A percentile compares a stretch with the other conserved stretches of the same genome.
Evolutionary conservation across 371 early-diverging fungal species (phyloP).

Genomic region (Saksenaea oblongispora): DNA sequence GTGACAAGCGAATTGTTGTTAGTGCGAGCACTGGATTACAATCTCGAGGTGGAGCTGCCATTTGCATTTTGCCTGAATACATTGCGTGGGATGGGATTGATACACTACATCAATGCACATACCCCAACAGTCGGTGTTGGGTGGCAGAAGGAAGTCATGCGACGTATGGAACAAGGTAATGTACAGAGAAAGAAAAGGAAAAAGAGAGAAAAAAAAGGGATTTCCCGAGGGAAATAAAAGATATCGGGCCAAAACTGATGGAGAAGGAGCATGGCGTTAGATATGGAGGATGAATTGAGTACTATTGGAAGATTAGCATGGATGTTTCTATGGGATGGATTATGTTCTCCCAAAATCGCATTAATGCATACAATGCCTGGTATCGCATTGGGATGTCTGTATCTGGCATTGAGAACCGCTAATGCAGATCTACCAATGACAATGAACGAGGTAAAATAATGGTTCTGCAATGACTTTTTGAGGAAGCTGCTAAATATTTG

Average conservation of each 20-base stretch:
- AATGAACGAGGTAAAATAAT: conserved; percentile 33
- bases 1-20: conserved; percentile 47
- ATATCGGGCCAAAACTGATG: neutral
- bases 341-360: conserved; percentile 44
- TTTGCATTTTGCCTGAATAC: conserved; percentile 51
- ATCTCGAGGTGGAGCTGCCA: conserved; percentile 48
- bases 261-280: conserved; percentile 15
- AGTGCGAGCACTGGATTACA: conserved; percentile 46
- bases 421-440: conserved; percentile 42
- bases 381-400: conserved; percentile 48
- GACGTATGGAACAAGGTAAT: conserved; percentile 38
- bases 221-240: conserved; percentile 4
- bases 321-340: conserved; percentile 49
- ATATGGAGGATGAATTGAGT: conserved; percentile 44
- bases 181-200: neutral
- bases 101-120: conserved; percentile 26
- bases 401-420: conserved; percentile 42
- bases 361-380: conserved; percentile 33
- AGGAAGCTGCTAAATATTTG: neutral
- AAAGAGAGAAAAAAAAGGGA: neutral
- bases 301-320: conserved; percentile 43
- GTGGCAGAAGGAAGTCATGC: conserved; percentile 39
- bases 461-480: no score
- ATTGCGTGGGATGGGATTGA: conserved; percentile 39
- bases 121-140: conserved; percentile 16